Conservation (phyloP, 495 filamentous ascomycete genomes). For the Pyronema domesticum region DNA sequence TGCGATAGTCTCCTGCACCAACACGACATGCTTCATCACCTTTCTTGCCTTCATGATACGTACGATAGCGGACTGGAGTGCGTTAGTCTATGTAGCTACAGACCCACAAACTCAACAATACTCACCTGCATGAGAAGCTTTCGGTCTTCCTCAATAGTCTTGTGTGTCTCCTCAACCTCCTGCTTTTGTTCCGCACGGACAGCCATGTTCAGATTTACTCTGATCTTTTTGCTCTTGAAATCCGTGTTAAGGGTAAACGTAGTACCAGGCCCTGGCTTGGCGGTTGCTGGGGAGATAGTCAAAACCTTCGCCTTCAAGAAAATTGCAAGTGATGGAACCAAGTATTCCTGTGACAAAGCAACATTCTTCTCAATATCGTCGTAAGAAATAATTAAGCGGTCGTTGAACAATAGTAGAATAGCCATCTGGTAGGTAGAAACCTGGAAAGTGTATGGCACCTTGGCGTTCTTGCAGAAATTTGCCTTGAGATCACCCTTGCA, state of each 20-base stretch:
- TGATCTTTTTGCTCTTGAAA: conserved; percentile 95
- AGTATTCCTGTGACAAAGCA: conserved; percentile 53
- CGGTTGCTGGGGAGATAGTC: conserved; percentile 43
- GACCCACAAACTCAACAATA: conserved; percentile 10
- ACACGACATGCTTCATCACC: conserved; percentile 87
- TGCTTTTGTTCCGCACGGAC: conserved; percentile 91
- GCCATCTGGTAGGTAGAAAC: conserved; percentile 97
- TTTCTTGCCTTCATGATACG: conserved; percentile 99
- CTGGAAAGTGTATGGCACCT: conserved; percentile 90
- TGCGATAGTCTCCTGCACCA: conserved; percentile 83
- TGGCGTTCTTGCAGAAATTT: conserved; percentile 73
- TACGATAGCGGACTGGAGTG: conserved; percentile 75
- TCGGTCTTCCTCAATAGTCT: conserved; percentile 96
- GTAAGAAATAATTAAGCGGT: conserved; percentile 66
- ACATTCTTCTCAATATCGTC: conserved; percentile 72
- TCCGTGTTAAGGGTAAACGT: conserved; percentile 70
- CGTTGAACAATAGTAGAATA: conserved; percentile 90
- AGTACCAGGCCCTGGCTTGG: conserved; percentile 58
- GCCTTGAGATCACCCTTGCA: conserved; percentile 94
- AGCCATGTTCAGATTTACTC: conserved; percentile 85
- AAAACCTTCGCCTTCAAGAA: conserved; percentile 85
- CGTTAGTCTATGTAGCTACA: conserved; percentile 20
- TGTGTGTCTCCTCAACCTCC: conserved; percentile 91
- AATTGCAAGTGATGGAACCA: conserved; percentile 70
- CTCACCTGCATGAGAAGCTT: conserved; percentile 92